A percentile compares a stretch with the other conserved stretches of the same genome.
Conservation (phyloP, 2,329 filamentous ascomycete genomes). For the Xylaria sp. region DNA sequence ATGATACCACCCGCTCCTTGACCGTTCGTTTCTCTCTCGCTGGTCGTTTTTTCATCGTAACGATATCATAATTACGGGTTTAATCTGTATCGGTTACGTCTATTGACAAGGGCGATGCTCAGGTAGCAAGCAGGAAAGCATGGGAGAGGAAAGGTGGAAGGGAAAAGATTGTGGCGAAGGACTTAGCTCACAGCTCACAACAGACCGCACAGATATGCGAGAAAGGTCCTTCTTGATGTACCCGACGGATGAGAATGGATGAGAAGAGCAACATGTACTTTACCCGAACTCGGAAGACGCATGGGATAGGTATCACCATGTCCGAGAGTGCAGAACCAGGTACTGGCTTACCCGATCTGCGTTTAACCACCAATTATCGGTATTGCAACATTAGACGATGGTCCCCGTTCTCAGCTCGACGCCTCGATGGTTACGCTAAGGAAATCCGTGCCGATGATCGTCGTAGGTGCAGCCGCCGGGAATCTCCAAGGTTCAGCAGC, state of each 20-base stretch:
- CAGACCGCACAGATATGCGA: neutral
- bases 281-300: neutral
- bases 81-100: slow-evolving; percentile 12
- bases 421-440: neutral
- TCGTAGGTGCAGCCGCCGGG: neutral
- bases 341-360: neutral
- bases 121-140: slow-evolving; percentile 10
- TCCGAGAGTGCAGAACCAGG: neutral
- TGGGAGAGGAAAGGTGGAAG: slow-evolving; percentile 5
- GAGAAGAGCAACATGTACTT: neutral
- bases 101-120: slow-evolving; percentile 1
- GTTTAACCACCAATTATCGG: neutral
- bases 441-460: neutral
- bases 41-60: slow-evolving; percentile 9
- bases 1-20: slow-evolving; percentile 14
- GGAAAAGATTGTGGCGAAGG: neutral
- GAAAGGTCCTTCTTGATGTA: slow-evolving; percentile 2
- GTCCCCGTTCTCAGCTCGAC: neutral
- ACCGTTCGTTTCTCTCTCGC: neutral
- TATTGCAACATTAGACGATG: neutral
- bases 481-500: neutral
- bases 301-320: neutral
- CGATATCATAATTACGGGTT: slow-evolving; percentile 12
- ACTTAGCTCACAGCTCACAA: slow-evolving; percentile 9
- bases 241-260: slow-evolving; percentile 5